Conservation (phyloP, 345 rosid species). For the Aquilaria yunnanensis region DNA sequence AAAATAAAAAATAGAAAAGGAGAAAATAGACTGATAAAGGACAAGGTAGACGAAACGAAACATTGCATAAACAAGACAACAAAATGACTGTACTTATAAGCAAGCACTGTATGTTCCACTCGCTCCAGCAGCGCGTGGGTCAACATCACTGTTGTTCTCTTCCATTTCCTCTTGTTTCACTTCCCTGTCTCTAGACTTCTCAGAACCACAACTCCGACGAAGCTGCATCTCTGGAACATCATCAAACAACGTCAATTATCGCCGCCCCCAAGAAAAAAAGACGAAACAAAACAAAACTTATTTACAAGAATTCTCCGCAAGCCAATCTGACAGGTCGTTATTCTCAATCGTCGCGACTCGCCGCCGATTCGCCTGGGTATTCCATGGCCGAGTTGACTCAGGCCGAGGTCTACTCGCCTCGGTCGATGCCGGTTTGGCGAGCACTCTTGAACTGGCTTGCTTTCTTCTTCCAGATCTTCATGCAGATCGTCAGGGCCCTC, state of each 20-base stretch:
- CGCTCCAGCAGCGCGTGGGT: constrained; percentile 15
- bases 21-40: background rate
- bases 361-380: background rate
- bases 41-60: background rate
- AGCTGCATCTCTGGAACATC: too few relatives aligned
- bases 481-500: constrained; percentile 57
- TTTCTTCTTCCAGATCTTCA: constrained; percentile 81
- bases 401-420: constrained; percentile 69
- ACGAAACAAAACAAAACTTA: background rate
- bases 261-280: background rate
- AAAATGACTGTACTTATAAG: too few relatives aligned
- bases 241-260: too few relatives aligned
- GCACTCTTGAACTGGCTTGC: constrained; percentile 72
- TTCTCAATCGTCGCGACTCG: background rate
- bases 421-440: constrained; percentile 58
- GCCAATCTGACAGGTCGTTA: too few relatives aligned
- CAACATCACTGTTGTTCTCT: background rate
- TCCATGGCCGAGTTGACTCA: constrained; percentile 91
- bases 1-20: background rate
- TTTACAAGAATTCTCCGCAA: too few relatives aligned
- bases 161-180: background rate
- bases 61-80: too few relatives aligned
- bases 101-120: background rate
- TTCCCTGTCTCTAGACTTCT: constrained; percentile 5
- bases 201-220: constrained; percentile 9